Evolutionary conservation across 75 land plant genomes (phyloP).

Genomic region (Adiantum capillusveneris): DNA sequence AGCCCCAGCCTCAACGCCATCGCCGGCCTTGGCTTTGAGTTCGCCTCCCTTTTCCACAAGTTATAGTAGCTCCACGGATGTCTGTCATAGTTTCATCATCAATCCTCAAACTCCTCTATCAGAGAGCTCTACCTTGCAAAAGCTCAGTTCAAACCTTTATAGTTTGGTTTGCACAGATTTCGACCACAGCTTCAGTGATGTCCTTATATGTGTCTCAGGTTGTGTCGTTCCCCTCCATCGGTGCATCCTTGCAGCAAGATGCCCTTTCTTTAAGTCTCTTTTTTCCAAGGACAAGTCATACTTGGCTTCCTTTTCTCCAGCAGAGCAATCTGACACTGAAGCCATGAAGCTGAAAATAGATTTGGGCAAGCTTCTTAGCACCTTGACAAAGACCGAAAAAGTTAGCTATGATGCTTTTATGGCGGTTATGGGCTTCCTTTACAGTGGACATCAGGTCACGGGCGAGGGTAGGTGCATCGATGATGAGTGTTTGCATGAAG

Average conservation of each 20-base stretch:
- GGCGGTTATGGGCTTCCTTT: slow-evolving; percentile 59
- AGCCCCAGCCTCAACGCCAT: no score
- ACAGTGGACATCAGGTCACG: slow-evolving; percentile 62
- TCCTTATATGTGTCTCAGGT: slow-evolving; percentile 47
- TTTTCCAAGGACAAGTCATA: slow-evolving; percentile 6
- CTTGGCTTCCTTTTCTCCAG: slow-evolving; percentile 19
- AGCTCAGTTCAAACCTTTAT: slow-evolving; percentile 53
- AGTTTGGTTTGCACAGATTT: slow-evolving; percentile 28
- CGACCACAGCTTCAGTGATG: slow-evolving; percentile 46
- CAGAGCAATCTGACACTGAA: background rate
- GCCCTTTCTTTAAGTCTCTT: slow-evolving; percentile 38
- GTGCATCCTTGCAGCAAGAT: slow-evolving; percentile 71
- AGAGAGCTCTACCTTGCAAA: slow-evolving; percentile 14
- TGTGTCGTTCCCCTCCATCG: slow-evolving; percentile 47
- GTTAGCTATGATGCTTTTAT: slow-evolving; percentile 62
- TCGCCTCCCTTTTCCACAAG: no score
- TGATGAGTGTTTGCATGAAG: slow-evolving; percentile 44
- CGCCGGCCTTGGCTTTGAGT: no score
- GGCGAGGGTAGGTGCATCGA: slow-evolving; percentile 54
- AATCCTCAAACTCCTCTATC: no score
- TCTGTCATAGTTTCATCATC: no score
- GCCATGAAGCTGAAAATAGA: slow-evolving; percentile 9
- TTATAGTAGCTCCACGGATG: background rate
- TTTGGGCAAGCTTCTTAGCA: slow-evolving; percentile 27
- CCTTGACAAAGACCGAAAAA: slow-evolving; percentile 25